A percentile compares a stretch with the other conserved stretches of the same genome.
Conservation (phyloP, 192 early-diverging fungal species). For the Coemansia sp. region DNA sequence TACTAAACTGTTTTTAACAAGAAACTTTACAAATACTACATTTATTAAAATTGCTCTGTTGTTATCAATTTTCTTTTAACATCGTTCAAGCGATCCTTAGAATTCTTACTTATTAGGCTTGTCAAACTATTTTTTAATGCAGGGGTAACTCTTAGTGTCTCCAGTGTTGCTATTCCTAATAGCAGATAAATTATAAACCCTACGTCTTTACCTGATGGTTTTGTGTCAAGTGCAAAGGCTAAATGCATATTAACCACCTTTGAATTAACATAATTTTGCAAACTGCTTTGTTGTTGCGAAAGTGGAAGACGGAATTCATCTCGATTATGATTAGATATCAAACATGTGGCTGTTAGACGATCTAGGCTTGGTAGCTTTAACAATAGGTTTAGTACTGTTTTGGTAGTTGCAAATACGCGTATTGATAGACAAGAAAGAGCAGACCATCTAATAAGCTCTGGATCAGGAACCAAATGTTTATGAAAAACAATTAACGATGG, state of each 20-base stretch:
- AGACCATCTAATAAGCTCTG: conserved; percentile 4
- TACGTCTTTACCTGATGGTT: not conserved
- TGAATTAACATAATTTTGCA: not conserved
- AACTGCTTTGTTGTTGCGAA: too few relatives aligned
- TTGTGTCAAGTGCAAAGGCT: conserved; percentile 4
- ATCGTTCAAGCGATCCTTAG: not conserved
- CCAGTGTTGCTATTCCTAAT: not conserved
- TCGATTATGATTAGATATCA: conserved; percentile 12
- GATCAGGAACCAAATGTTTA: conserved; percentile 9
- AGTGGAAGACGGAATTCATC: not conserved
- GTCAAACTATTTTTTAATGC: not conserved
- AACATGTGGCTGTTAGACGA: conserved; percentile 3
- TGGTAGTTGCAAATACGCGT: conserved; percentile 2
- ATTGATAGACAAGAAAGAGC: conserved; percentile 2
- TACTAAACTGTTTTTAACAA: not conserved
- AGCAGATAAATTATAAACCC: conserved; percentile 13
- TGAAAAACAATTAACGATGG: conserved; percentile 3
- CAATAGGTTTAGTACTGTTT: not conserved
- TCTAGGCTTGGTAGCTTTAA: conserved; percentile 6
- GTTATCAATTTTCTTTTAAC: not conserved
- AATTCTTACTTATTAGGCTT: not conserved
- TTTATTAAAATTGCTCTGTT: not conserved
- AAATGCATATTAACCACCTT: not conserved
- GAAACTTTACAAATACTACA: not conserved
- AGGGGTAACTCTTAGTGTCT: not conserved